Base-by-base conservation (phyloP, 495 filamentous ascomycete genomes). In the Penicillium longicatenatum region DNA sequence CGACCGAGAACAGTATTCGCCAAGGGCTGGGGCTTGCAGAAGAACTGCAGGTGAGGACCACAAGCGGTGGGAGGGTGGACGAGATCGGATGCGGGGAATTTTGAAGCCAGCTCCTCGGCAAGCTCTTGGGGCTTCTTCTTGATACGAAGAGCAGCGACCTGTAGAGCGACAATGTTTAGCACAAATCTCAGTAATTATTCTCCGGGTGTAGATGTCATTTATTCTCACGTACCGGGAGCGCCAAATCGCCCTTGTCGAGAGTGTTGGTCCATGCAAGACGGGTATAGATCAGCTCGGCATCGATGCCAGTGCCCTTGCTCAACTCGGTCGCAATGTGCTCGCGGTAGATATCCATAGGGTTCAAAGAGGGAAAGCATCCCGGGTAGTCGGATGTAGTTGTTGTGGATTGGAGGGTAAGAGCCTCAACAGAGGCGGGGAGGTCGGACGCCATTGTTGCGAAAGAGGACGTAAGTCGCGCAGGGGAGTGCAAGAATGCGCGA, bases 331-430 rank as follows among this genome's bases (percentile, higher is more conserved):
- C 82, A 60, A 97, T 86, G 60, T 96, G 90, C 50, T 88, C 83
- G 41, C 94, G 83, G 80, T 93, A 98, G 57, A 96, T 77, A 70
- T 98, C 93, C 55, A 92, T 80, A 21, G 90, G 89, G 77, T 98
- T 98, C 65, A 85, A 57, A 10, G 87, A 80, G 21, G 92, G 90
- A 59, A 75, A 85, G 68, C 74, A 79, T 62, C 67, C 68, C 31
- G 74, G 55, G 59, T 74, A 79, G 58, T 75, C 71, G 55, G 76
- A 76, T 31, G 60, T 68, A 53, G 71, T 64, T 8, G 62, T 55
- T 21, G 75, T 75, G 11, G 75, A 75, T 46, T 77, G 75, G 47
- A 78, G 67, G 53, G 74, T 68, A 11, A 78, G 61, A 31, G 63
- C 70, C 70, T 75, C 68, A 22, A 78, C 68, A 24, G 75, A 70